A percentile compares a stretch with the other conserved stretches of the same genome.
Conservation (phyloP, 2,329 filamentous ascomycete genomes). For the Colletotrichum lindemuthianum region DNA sequence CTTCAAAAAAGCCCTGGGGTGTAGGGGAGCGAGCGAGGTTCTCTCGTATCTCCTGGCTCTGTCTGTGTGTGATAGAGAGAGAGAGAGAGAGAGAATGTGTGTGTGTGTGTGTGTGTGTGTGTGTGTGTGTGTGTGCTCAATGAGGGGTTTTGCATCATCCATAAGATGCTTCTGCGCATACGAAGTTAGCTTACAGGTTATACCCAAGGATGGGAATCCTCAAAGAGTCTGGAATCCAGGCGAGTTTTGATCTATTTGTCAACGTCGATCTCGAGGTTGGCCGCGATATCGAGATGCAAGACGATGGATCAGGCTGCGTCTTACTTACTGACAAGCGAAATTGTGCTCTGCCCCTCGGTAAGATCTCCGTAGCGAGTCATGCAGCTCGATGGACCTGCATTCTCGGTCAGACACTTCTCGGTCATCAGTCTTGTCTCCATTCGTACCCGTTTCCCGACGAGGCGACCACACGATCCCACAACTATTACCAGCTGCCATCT, state of each 20-base stretch:
- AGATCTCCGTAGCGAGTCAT: constrained; percentile 14
- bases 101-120: background rate
- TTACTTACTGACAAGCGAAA: background rate
- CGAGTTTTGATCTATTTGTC: too few relatives aligned
- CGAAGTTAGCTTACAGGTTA: background rate
- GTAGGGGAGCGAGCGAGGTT: too few relatives aligned
- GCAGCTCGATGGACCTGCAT: background rate
- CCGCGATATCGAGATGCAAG: background rate
- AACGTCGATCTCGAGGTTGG: too few relatives aligned
- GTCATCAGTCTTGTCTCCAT: background rate
- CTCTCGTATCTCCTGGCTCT: too few relatives aligned
- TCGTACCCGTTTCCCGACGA: constrained; percentile 2
- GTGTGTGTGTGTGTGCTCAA: constrained; percentile 1
- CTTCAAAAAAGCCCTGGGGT: too few relatives aligned
- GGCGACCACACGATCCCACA: constrained; percentile 3
- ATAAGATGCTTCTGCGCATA: background rate
- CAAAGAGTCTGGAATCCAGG: background rate
- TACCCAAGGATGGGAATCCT: constrained; percentile 7
- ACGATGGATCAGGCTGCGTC: background rate
- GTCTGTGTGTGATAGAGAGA: too few relatives aligned
- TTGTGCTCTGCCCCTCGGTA: background rate
- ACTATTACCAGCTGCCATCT: background rate
- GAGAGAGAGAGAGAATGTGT: too few relatives aligned
- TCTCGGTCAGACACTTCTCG: constrained; percentile 12
- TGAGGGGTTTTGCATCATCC: constrained; percentile 14